phyloP scores from a whole-genome alignment of 345 rosid species.

The Eucalyptus grandis region DNA sequence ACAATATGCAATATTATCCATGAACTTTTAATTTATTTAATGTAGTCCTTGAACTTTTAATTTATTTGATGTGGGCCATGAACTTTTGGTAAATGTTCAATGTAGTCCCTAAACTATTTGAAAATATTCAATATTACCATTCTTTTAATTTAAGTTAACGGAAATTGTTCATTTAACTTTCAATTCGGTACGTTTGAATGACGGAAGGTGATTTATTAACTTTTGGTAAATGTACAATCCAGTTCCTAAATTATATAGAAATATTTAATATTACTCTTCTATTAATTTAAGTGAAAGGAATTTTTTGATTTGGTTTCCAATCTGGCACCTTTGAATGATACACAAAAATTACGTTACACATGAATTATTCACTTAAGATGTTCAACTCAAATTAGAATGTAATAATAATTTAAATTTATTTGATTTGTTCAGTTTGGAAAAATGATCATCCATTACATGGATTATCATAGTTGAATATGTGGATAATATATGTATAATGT shows the following conservation, averaged over 20 bases:
- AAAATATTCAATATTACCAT: neutral
- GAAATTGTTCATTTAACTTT: neutral
- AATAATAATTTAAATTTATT: neutral
- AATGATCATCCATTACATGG: neutral
- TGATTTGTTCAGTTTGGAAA: neutral
- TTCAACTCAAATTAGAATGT: neutral
- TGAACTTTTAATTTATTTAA: too few relatives aligned
- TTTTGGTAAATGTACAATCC: neutral
- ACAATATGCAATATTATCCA: too few relatives aligned
- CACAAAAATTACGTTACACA: neutral
- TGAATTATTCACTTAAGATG: neutral
- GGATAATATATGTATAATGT: neutral
- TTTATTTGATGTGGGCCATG: too few relatives aligned
- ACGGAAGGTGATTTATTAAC: neutral
- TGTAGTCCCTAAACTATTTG: neutral
- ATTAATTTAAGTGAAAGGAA: neutral
- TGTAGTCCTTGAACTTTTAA: accelerated
- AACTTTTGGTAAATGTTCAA: neutral
- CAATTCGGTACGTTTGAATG: neutral
- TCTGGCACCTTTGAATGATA: neutral
- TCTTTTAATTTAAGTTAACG: neutral
- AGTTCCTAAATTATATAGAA: neutral
- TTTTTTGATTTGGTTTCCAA: neutral
- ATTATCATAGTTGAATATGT: neutral
- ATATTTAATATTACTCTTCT: neutral